Base-by-base conservation (phyloP, 331 rosid genomes). In the Acacia pycnantha region DNA sequence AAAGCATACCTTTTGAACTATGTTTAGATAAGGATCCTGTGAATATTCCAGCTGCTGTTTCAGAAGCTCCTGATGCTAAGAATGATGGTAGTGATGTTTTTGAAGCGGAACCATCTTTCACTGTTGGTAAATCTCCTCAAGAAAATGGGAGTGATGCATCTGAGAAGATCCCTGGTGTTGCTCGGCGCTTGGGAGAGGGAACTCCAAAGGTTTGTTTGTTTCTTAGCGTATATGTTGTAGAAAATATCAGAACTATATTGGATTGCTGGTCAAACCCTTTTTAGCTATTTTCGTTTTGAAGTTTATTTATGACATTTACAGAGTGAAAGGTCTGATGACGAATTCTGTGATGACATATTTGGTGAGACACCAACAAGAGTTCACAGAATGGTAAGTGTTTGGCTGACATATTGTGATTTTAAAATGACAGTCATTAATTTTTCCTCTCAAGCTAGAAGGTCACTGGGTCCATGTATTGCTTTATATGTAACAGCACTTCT, bases 291-390 rank as follows among this genome's bases (percentile, higher is more conserved):
- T n/a, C 37, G n/a, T 27, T 67, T 83, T 85, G 70, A 43, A 66
- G 61, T 19, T 82, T 26, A 29, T 86, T 50, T 73, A 19, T 79
- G 27, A 86, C 53, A 35, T 81, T 48, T 80, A 79, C 94, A 94
- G 98, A 93, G 97, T 84, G 98, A 96, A 90, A 84, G 97, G 78
- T 87, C 97, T 22, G 92, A 82, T 80, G 97, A 80, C 54, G 81
- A 83, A 77, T 90, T 88, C 70, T 90, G 98, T 71, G 99, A 96
- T 83, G 99, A 96, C 85, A 96, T 96, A 81, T 96, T 96, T 89
- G 98, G 99, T 19, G 99, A 94, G 90, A 96, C 98, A 21, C 99
- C 98, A 48, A 90, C 98, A 40, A 94, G 98, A 79, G 88, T 94
- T 82, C 93, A 88, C 74, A 96, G 88, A 89, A 72, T 62, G 70